A percentile compares a stretch with the other conserved stretches of the same genome.
Conservation (phyloP, 371 early-diverging fungal genomes). For the Mucor mucedo region DNA sequence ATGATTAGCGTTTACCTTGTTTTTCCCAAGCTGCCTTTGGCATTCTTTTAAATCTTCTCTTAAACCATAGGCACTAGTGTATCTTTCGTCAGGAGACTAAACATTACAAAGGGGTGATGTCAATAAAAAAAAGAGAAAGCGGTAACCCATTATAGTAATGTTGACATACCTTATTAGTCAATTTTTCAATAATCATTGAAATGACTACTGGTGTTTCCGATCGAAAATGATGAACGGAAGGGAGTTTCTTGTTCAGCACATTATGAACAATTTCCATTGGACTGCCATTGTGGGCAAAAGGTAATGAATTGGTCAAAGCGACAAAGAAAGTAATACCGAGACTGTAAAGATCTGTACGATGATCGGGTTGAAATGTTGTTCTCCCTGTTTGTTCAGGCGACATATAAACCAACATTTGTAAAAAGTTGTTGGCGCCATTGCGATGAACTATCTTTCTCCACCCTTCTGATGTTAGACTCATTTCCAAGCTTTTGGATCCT, state of each 20-base stretch:
- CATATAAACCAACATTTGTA: constrained; percentile 50
- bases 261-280: constrained; percentile 66
- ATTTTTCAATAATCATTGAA: constrained; percentile 58
- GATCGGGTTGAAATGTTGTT: constrained; percentile 64
- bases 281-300: constrained; percentile 49
- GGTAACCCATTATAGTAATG: not conserved
- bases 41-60: constrained; percentile 61
- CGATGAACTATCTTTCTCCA: constrained; percentile 51
- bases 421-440: constrained; percentile 36
- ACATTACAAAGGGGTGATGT: not conserved
- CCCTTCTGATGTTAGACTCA: constrained; percentile 49
- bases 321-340: constrained; percentile 61
- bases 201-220: constrained; percentile 54
- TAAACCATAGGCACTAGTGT: constrained; percentile 62
- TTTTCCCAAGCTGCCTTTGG: constrained; percentile 36
- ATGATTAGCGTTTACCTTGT: not conserved
- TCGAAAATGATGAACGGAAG: constrained; percentile 47
- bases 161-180: constrained; percentile 58
- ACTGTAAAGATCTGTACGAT: constrained; percentile 65
- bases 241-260: constrained; percentile 56
- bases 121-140: not conserved
- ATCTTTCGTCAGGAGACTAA: constrained; percentile 66
- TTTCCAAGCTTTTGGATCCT: constrained; percentile 46
- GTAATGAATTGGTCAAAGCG: constrained; percentile 53
- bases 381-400: constrained; percentile 67